Conservation (phyloP, 1,284 basidiomycete genomes). For the Cutaneotrichosporon mucoides region DNA sequence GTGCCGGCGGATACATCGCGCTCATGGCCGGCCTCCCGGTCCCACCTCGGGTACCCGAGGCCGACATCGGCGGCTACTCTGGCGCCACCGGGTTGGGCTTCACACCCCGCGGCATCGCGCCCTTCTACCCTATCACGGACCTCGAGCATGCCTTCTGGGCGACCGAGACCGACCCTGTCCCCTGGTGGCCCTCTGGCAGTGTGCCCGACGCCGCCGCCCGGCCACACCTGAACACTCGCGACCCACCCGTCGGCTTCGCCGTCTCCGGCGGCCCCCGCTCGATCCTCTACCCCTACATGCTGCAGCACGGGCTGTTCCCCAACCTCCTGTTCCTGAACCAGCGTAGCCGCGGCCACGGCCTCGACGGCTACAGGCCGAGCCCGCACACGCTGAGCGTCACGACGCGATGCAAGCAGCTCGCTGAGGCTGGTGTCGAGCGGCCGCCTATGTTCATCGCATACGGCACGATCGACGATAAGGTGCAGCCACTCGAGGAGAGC, state of each 20-base stretch:
- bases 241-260: slow-evolving; percentile 36
- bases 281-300: slow-evolving; percentile 47
- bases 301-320: slow-evolving; percentile 45
- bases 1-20: slow-evolving; percentile 45
- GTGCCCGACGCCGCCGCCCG: slow-evolving; percentile 38
- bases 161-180: slow-evolving; percentile 44
- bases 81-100: slow-evolving; percentile 22
- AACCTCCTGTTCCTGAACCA: slow-evolving; percentile 40
- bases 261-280: slow-evolving; percentile 40
- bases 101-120: slow-evolving; percentile 34
- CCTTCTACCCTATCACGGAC: slow-evolving; percentile 47
- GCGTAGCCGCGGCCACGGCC: slow-evolving; percentile 31
- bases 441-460: slow-evolving; percentile 37
- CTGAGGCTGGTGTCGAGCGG: slow-evolving; percentile 1
- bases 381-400: slow-evolving; percentile 36
- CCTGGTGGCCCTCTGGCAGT: slow-evolving; percentile 33
- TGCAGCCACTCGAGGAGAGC: slow-evolving; percentile 42
- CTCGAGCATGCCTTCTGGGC: slow-evolving; percentile 43
- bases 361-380: slow-evolving; percentile 37
- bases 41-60: slow-evolving; percentile 24
- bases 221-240: slow-evolving; percentile 40
- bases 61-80: slow-evolving; percentile 39
- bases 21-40: slow-evolving; percentile 39
- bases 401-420: slow-evolving; percentile 22
- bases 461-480: slow-evolving; percentile 35